phyloP scores from a whole-genome alignment of 306 rosid genomes.

The Betula pendula region DNA sequence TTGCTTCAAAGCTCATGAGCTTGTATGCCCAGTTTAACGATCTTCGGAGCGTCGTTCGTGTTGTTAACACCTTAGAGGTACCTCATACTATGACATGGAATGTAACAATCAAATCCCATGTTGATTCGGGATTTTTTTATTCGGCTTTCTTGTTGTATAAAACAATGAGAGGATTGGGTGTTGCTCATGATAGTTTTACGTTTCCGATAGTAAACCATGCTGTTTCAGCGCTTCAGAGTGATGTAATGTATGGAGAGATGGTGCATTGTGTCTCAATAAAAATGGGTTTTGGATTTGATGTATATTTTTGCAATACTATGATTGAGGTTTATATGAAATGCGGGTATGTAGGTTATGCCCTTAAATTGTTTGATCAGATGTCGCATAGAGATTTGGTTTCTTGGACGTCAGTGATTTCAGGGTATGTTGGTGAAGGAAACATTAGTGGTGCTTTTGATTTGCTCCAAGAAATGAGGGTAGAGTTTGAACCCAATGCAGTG shows the following conservation, averaged over 20 bases:
- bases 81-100: constrained; percentile 46
- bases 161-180: constrained; percentile 43
- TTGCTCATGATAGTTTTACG: constrained; percentile 44
- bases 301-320: constrained; percentile 57
- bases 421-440: constrained; percentile 32
- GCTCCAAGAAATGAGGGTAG: constrained; percentile 46
- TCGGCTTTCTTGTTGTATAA: constrained; percentile 40
- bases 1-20: constrained; percentile 27
- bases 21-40: constrained; percentile 37
- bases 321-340: constrained; percentile 47
- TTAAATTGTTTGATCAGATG: constrained; percentile 45
- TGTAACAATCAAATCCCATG: constrained; percentile 36
- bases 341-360: constrained; percentile 21
- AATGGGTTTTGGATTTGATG: constrained; percentile 47
- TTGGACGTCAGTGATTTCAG: constrained; percentile 53
- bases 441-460: constrained; percentile 24
- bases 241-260: constrained; percentile 42
- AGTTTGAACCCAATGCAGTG: constrained; percentile 43
- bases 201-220: constrained; percentile 45
- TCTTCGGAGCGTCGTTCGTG: constrained; percentile 33
- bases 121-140: constrained; percentile 36
- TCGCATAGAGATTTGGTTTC: constrained; percentile 46
- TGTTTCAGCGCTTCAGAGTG: constrained; percentile 22
- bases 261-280: constrained; percentile 47
- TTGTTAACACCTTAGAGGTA: constrained; percentile 22